A percentile compares a stretch with the other conserved stretches of the same genome.
Evolutionary conservation across 2,329 filamentous ascomycete genomes (phyloP).

Genomic region (Sclerotinia glacialis): DNA sequence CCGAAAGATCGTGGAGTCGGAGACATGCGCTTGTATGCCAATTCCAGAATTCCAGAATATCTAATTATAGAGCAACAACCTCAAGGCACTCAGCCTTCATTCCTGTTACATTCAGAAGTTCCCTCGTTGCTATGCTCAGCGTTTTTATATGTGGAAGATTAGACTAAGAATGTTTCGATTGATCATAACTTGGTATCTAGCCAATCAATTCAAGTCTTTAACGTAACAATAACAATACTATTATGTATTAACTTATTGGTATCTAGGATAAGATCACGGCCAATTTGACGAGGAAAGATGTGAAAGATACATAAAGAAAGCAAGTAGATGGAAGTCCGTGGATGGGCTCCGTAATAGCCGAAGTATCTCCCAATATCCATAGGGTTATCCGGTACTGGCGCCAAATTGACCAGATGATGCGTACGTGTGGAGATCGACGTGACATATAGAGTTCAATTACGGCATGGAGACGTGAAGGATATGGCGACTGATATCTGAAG

Average conservation of each 20-base stretch:
- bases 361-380: neutral
- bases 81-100: neutral
- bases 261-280: neutral
- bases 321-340: neutral
- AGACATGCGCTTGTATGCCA: neutral
- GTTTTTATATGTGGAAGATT: neutral
- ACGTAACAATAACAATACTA: neutral
- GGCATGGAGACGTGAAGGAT: neutral
- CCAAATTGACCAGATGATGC: neutral
- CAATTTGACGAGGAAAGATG: neutral
- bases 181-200: neutral
- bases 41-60: neutral
- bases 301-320: neutral
- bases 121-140: neutral
- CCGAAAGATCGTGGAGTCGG: neutral
- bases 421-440: neutral
- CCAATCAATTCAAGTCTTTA: neutral
- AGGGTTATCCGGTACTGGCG: neutral
- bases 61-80: too few species aligned
- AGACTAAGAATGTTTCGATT: neutral
- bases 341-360: too few species aligned
- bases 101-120: neutral
- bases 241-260: neutral
- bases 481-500: neutral
- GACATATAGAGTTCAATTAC: neutral